phyloP scores from a whole-genome alignment of 2,329 filamentous ascomycete species.

The Fusarium sp. region DNA sequence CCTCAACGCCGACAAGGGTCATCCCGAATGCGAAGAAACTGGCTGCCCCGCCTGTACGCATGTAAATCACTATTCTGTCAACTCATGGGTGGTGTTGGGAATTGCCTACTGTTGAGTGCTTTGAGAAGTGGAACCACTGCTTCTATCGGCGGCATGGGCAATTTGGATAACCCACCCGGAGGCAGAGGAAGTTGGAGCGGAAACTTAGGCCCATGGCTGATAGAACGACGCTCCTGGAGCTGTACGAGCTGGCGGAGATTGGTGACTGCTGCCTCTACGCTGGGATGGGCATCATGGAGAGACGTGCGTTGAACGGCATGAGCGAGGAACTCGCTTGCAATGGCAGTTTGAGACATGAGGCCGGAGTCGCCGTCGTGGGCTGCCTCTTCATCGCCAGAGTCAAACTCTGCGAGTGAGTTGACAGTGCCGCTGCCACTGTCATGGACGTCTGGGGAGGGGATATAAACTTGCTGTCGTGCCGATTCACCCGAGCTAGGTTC shows the following conservation, averaged over 20 bases:
- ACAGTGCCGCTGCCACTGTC: conserved; percentile 34
- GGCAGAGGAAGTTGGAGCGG: conserved; percentile 55
- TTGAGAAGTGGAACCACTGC: conserved; percentile 58
- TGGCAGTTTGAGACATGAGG: conserved; percentile 57
- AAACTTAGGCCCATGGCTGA: conserved; percentile 53
- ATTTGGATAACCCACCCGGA: conserved; percentile 55
- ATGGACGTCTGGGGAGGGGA: conserved; percentile 32
- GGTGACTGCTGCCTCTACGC: conserved; percentile 28
- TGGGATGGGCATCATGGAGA: conserved; percentile 50
- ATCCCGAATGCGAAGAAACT: background rate
- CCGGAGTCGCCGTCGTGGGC: conserved; percentile 20
- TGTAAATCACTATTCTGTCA: background rate
- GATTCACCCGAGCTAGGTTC: conserved; percentile 26
- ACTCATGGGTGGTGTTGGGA: background rate
- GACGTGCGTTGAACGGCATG: conserved; percentile 57
- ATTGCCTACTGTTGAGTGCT: conserved; percentile 53
- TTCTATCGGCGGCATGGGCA: conserved; percentile 61
- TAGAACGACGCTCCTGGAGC: conserved; percentile 54
- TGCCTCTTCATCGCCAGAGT: conserved; percentile 51
- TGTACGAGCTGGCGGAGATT: conserved; percentile 61
- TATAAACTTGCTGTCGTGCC: conserved; percentile 11
- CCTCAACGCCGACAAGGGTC: conserved; percentile 51
- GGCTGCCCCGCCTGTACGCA: background rate
- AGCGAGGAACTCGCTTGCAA: conserved; percentile 62
- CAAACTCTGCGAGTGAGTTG: conserved; percentile 45